Evolutionary conservation across 73 alveolate genomes (phyloP), one percentile per base, ranked within the genome.

Genomic region (Blepharisma japonicum): DNA sequence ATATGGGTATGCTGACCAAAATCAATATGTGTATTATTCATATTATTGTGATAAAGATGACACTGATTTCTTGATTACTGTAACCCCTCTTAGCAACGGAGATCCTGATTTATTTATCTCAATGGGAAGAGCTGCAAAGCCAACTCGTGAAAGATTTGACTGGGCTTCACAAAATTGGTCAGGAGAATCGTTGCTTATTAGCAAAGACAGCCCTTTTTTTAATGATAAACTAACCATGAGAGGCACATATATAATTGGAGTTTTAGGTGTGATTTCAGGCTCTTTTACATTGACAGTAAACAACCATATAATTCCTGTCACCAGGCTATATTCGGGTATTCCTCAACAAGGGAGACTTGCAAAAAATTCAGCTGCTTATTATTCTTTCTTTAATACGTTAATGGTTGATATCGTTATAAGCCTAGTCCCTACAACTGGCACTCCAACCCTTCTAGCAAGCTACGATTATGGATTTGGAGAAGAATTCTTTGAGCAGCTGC

Each of bases 201-300:
- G n/a, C 21, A 39, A 25, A 45, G 66, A 39, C 0, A 54, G 5
- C 45, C 47, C 20, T 39, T 70, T 14, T 54, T 70, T 70, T 5
- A 0, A 45, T 2, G 21, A n/a, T 5, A 45, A 45, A 2, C 71
- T 14, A 0, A 18, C 80, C 2, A 45, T 70, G 68, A 70, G 61
- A n/a, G 80, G 80, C 25, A 70, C 21, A 14, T 70, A 70, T 70
- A 45, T 47, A 18, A 70, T 70, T 70, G 80, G 80, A 70, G 61
- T 70, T 70, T 18, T 7, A n/a, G 61, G 61, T 1, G 38, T 20
- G 11, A 14, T n/a, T n/a, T 9, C 38, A 8, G 38, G 50, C 23
- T 18, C 49, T 20, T 61, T 61, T 5, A 61, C 50, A 14, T 14
- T 61, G 14, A 14, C 23, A 9, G 5, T 61, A 14, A 61, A 61